Evolutionary conservation across 2,329 filamentous ascomycete species (phyloP).

Genomic region (Dactylellina sp.): DNA sequence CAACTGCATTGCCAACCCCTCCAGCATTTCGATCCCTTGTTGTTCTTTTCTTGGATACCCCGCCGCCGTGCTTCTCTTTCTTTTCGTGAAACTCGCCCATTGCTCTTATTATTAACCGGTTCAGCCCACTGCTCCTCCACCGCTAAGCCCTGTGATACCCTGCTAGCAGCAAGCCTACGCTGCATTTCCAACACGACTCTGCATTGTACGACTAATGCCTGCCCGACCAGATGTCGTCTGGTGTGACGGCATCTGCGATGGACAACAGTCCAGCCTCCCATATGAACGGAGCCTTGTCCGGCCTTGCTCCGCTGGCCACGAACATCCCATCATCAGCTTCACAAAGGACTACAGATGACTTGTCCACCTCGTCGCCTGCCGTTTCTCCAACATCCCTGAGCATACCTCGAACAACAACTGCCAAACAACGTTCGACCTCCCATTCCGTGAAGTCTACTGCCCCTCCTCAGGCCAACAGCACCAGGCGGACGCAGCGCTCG

Average conservation of each 20-base stretch:
- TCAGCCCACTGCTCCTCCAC: slow-evolving; percentile 42
- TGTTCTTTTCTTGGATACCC: slow-evolving; percentile 49
- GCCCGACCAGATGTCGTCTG: slow-evolving; percentile 55
- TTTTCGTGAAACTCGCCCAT: slow-evolving; percentile 35
- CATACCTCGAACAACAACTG: slow-evolving; percentile 26
- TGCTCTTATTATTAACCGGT: slow-evolving; percentile 40
- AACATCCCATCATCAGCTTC: slow-evolving; percentile 27
- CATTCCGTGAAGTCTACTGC: slow-evolving; percentile 25
- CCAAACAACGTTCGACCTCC: slow-evolving; percentile 48
- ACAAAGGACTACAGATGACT: slow-evolving; percentile 32
- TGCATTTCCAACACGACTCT: slow-evolving; percentile 53
- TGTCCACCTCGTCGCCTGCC: slow-evolving; percentile 27
- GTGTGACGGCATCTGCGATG: slow-evolving; percentile 56
- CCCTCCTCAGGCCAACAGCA: slow-evolving; percentile 43
- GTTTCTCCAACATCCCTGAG: slow-evolving; percentile 28
- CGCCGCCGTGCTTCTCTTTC: slow-evolving; percentile 25
- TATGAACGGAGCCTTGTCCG: slow-evolving; percentile 45
- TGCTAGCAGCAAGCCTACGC: slow-evolving; percentile 46
- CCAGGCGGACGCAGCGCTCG: slow-evolving; percentile 45
- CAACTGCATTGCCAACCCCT: slow-evolving; percentile 39
- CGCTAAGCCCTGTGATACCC: slow-evolving; percentile 55
- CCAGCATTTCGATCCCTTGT: slow-evolving; percentile 19
- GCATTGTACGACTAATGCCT: slow-evolving; percentile 56
- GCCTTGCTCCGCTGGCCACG: slow-evolving; percentile 36
- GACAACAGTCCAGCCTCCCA: slow-evolving; percentile 48